phyloP scores from a whole-genome alignment of 768 basidiomycete genomes.

The Russula foetens region DNA sequence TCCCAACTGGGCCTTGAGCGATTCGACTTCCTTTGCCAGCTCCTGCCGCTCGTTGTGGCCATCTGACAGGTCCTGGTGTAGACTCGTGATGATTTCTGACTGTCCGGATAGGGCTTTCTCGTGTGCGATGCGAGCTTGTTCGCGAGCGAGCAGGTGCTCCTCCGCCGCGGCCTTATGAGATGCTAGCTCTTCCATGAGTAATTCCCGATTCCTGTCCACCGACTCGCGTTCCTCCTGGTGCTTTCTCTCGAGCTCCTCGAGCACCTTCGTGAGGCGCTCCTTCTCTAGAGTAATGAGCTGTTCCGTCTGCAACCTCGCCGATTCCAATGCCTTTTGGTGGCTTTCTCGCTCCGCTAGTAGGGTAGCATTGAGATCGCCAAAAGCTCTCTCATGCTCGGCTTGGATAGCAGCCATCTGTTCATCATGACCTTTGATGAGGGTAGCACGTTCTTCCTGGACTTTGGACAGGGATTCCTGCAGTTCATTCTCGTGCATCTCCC shows the following conservation, averaged over 20 bases:
- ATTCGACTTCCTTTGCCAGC: constrained; percentile 35
- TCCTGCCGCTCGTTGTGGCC: constrained; percentile 35
- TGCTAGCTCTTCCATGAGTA: constrained; percentile 45
- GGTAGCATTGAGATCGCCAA: constrained; percentile 31
- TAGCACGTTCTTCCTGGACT: not conserved
- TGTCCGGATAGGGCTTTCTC: constrained; percentile 46
- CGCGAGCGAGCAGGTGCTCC: constrained; percentile 32
- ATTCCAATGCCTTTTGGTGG: constrained; percentile 32
- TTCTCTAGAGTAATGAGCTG: constrained; percentile 39
- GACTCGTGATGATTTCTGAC: constrained; percentile 32
- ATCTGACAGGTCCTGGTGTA: constrained; percentile 43
- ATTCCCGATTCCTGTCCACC: constrained; percentile 30
- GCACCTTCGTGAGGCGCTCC: constrained; percentile 33
- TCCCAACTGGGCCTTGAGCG: constrained; percentile 52
- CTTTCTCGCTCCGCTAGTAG: constrained; percentile 32
- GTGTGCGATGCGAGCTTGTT: constrained; percentile 26
- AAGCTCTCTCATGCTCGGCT: constrained; percentile 7
- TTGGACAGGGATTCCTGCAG: not conserved
- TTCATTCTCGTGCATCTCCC: constrained; percentile 3
- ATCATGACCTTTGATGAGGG: not conserved
- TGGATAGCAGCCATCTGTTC: constrained; percentile 1
- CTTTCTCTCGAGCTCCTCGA: constrained; percentile 43
- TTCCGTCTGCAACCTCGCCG: constrained; percentile 28
- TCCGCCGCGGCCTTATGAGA: constrained; percentile 40
- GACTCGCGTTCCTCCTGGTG: constrained; percentile 42